Evolutionary conservation across 2,329 filamentous ascomycete genomes (phyloP).

Genomic region (Aspergillus texensis): DNA sequence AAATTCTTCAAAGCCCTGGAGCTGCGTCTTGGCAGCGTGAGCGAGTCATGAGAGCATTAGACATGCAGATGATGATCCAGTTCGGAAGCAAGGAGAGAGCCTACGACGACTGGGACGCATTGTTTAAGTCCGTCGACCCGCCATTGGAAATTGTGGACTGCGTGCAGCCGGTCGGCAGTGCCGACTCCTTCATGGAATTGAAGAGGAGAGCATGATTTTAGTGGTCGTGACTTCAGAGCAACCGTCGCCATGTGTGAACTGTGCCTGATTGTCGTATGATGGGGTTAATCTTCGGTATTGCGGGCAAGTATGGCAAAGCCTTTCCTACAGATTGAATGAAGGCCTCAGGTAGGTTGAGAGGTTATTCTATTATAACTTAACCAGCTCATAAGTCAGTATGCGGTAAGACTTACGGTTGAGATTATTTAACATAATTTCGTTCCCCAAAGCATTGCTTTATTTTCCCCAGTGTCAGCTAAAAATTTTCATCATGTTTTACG

Average conservation of each 20-base stretch:
- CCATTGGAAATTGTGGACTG: not conserved
- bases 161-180: not conserved
- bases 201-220: not conserved
- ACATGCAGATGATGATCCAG: conserved; percentile 2
- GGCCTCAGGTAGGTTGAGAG: not conserved
- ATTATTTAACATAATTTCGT: too few species aligned
- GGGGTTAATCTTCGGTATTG: not conserved
- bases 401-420: too few species aligned
- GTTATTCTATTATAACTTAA: too few species aligned
- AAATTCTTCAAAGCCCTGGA: not conserved
- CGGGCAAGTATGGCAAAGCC: rapidly evolving
- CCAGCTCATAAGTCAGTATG: too few species aligned
- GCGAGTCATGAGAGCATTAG: not conserved
- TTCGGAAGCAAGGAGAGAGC: not conserved
- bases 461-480: too few species aligned
- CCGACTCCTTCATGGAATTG: not conserved
- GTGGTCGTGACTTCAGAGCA: not conserved
- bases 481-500: too few species aligned
- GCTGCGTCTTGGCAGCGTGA: not conserved
- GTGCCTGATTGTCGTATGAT: not conserved
- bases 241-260: not conserved
- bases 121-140: not conserved
- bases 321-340: not conserved
- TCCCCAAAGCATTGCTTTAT: too few species aligned
- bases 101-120: not conserved